phyloP scores from a whole-genome alignment of 176 grass and related monocot species.

The Triticum timopheevii region DNA sequence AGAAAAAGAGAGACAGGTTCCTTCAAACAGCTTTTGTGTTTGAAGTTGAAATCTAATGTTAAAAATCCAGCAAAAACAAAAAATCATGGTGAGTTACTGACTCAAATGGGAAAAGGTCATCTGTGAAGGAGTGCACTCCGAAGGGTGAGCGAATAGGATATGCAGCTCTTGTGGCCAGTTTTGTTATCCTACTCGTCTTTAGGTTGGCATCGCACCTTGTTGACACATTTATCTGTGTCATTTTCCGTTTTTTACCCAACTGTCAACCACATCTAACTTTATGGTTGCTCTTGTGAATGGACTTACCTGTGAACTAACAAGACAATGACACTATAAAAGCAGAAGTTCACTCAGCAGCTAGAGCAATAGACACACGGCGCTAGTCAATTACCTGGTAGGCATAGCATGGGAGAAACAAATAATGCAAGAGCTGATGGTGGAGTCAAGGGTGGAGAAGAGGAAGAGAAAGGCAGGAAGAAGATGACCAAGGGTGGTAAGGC shows the following conservation, averaged over 20 bases:
- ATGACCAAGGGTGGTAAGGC: conserved; percentile 12
- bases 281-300: not conserved
- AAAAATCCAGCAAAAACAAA: not conserved
- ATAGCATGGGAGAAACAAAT: conserved; percentile 18
- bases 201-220: not conserved
- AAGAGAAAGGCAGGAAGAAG: conserved; percentile 9
- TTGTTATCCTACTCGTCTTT: not conserved
- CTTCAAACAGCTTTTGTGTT: not conserved
- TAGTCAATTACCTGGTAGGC: not conserved
- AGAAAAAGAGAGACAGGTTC: not conserved
- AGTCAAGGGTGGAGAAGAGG: not conserved
- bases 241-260: not conserved
- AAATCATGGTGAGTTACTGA: not conserved
- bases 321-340: conserved; percentile 18
- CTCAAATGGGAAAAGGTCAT: not conserved
- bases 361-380: not conserved
- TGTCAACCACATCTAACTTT: not conserved
- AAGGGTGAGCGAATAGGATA: not conserved
- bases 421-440: not conserved
- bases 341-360: not conserved
- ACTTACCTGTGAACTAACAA: not conserved
- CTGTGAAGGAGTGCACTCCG: not conserved
- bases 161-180: not conserved
- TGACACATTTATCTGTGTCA: not conserved
- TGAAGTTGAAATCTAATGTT: not conserved